These are phyloP conservation scores for Bothia castanella DNA, from an alignment of 1,284 basidiomycete genomes.

Conservation along the genomic window DNA sequence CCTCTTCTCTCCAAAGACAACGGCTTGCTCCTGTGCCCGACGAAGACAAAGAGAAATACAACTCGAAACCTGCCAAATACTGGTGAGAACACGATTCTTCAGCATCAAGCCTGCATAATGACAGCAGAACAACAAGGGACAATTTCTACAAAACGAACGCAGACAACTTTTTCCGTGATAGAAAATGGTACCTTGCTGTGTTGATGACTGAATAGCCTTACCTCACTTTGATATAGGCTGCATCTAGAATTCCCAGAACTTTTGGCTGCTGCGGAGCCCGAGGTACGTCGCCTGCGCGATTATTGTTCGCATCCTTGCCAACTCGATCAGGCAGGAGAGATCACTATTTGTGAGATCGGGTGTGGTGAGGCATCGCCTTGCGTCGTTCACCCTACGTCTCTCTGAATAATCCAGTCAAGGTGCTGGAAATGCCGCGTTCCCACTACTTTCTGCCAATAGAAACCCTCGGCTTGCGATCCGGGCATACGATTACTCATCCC, in stretches of 20 bases:
- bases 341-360: conserved; percentile 78
- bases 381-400: neutral
- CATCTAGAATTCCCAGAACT: conserved; percentile 90
- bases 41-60: conserved; percentile 64
- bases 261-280: conserved; percentile 60
- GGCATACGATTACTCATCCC: conserved; percentile 89
- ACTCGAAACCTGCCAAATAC: conserved; percentile 68
- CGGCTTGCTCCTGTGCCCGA: conserved; percentile 64
- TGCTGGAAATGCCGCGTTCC: conserved; percentile 93
- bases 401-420: conserved; percentile 43
- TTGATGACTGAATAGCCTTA: neutral
- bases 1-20: conserved; percentile 66
- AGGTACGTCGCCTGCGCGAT: conserved; percentile 43
- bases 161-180: conserved; percentile 86
- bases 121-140: conserved; percentile 57
- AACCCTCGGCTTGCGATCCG: conserved; percentile 74
- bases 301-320: neutral
- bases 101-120: neutral
- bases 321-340: conserved; percentile 63
- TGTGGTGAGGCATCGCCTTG: conserved; percentile 59
- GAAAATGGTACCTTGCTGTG: conserved; percentile 63
- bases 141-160: conserved; percentile 85
- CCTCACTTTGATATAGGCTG: conserved; percentile 51
- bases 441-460: conserved; percentile 75
- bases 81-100: conserved; percentile 44